A percentile compares a stretch with the other conserved stretches of the same genome.
These are phyloP conservation scores for Thielaviopsis punctulata DNA, from an alignment of 2,329 filamentous ascomycete genomes.

Conservation along the genomic window DNA sequence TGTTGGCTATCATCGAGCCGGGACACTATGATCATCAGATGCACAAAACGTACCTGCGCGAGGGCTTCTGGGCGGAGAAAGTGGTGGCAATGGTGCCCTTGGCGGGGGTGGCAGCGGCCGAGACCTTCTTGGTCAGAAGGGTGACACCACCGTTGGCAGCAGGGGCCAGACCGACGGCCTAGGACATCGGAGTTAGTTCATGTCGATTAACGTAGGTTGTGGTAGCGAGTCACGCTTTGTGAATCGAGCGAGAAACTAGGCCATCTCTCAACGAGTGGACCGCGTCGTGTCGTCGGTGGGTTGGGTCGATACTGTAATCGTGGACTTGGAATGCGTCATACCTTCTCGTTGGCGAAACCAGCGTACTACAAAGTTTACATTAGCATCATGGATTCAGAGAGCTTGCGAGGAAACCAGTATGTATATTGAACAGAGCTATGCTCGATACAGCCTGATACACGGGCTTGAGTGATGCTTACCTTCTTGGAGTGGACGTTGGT, in stretches of 20 bases:
- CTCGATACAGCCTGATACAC: not conserved
- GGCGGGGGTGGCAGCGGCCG: conserved; percentile 55
- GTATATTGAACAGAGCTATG: not conserved
- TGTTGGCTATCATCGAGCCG: too few relatives aligned
- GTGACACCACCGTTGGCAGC: conserved; percentile 64
- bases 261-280: too few relatives aligned
- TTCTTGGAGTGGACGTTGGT: conserved; percentile 83
- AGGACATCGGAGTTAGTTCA: conserved; percentile 6
- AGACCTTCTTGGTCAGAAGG: conserved; percentile 71
- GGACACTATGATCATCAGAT: too few relatives aligned
- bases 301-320: not conserved
- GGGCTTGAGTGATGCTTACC: conserved; percentile 31
- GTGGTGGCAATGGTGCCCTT: conserved; percentile 45
- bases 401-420: not conserved
- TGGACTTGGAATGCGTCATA: conserved; percentile 24
- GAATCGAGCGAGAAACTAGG: too few relatives aligned
- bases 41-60: conserved; percentile 51
- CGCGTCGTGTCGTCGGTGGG: not conserved
- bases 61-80: conserved; percentile 55
- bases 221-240: not conserved
- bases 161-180: conserved; percentile 70
- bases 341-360: conserved; percentile 88
- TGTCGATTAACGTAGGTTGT: not conserved
- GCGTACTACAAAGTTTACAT: conserved; percentile 46
- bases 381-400: conserved; percentile 17